Evolutionary conservation across 139 green algal genomes (phyloP).

Genomic region (Chlorokybus atmophyticus): DNA sequence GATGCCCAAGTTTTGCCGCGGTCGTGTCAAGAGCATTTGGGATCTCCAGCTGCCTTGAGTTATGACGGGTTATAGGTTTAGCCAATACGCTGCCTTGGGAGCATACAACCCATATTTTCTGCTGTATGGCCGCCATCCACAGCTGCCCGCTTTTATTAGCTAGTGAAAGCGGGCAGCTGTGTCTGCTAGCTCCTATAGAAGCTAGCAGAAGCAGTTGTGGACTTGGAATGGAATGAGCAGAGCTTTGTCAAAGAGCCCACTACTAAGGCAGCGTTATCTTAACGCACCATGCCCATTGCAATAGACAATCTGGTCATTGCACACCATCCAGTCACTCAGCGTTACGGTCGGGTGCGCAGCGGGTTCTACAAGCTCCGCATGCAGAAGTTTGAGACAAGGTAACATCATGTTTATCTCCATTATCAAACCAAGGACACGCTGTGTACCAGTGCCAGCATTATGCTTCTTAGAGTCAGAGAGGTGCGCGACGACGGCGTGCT

Average conservation of each 20-base stretch:
- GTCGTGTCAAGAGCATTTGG: neutral
- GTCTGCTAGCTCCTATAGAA: too few relatives aligned
- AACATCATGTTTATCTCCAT: constrained; percentile 3
- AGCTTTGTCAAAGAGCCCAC: neutral
- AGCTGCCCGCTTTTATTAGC: neutral
- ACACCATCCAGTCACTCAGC: neutral
- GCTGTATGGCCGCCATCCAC: neutral
- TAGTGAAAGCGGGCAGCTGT: too few relatives aligned
- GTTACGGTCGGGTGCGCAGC: neutral
- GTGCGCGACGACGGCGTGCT: neutral
- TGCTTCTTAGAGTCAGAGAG: too few relatives aligned
- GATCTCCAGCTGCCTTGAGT: neutral
- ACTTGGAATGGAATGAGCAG: neutral
- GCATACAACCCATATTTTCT: neutral
- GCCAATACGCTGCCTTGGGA: neutral
- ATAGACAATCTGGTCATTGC: too few relatives aligned
- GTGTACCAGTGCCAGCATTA: too few relatives aligned
- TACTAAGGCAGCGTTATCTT: neutral
- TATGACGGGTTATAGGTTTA: neutral
- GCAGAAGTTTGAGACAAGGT: neutral
- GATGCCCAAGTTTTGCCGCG: too few relatives aligned
- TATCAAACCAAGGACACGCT: neutral
- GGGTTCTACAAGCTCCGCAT: neutral
- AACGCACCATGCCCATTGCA: neutral
- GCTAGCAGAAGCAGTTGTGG: neutral